Base-by-base conservation (phyloP, 805 yeast genomes). In the Pichia exigua region DNA sequence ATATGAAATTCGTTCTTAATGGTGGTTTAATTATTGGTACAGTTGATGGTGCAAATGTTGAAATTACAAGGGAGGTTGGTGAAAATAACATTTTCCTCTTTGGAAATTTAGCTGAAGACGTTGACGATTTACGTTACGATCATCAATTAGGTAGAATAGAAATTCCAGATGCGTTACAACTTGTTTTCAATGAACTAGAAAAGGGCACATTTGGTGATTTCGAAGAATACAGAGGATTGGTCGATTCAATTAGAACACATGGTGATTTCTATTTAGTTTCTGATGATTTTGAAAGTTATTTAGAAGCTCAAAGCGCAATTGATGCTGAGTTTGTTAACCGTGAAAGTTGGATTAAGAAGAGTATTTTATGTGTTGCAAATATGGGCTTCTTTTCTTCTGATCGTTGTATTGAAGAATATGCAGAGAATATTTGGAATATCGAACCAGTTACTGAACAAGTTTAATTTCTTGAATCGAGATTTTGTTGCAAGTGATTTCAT, bases 1-100 rank as follows among this genome's bases (percentile, higher is more conserved):
- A 90, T 73, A 90, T 90, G 97, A 90, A 90, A 72, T 90, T 90
- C 66, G 96, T 89, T 24, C 74, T 90, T 70, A 90, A 89, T 64
- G 97, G 97, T 69, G 97, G 97, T 47, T 77, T 90, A 57, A 87
- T 90, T 60, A 83, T 90, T 57, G 97, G 97, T 66, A 91, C 97
- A 13, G 96, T 90, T 58, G 97, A 90, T 65, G 97, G 97, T 65
- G 97, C 97, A 57, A 90, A 91, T 64, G 95, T 91, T 46, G 97
- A 90, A 71, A 87, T 90, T 66, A 87, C 96, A 21, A 80, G 96
- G 60, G 97, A 91, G 71, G 80, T 91, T 59, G 96, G 96, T 47
- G 95, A 90, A 64, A 95, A 90, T 47, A 88, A 90, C 66, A 88
- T 91, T 67, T 90, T 90, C 73, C 74, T 90, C 65, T 90, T 90